Evolutionary conservation across 306 rosid species (phyloP).

Genomic region (Astragalus glycyphyllos): DNA sequence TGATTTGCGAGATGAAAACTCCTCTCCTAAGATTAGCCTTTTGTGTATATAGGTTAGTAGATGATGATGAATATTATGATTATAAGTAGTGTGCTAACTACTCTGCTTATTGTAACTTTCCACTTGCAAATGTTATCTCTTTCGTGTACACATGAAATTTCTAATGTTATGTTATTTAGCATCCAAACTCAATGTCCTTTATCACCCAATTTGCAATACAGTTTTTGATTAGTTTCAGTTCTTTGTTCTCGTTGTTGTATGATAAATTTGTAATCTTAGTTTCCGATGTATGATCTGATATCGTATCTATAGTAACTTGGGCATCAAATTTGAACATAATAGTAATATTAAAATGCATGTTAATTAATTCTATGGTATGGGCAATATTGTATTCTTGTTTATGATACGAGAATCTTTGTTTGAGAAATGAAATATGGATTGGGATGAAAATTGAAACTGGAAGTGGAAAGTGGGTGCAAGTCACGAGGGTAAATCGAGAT

Average conservation of each 20-base stretch:
- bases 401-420: neutral
- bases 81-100: slow-evolving; percentile 3
- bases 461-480: neutral
- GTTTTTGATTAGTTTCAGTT: no score
- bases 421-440: neutral
- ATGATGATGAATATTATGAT: slow-evolving; percentile 31
- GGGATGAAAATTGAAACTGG: neutral
- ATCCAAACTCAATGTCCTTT: neutral
- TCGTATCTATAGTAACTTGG: neutral
- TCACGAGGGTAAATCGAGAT: no score
- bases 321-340: no score
- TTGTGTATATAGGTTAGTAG: slow-evolving; percentile 33
- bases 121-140: slow-evolving; percentile 24
- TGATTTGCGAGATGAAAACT: slow-evolving; percentile 10
- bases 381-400: slow-evolving; percentile 7
- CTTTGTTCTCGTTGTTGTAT: no score
- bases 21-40: slow-evolving; percentile 23
- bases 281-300: neutral
- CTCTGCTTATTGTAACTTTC: slow-evolving; percentile 25
- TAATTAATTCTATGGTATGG: no score
- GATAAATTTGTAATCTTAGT: no score
- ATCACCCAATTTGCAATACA: neutral
- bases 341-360: neutral
- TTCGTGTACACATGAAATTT: slow-evolving; percentile 46
- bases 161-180: neutral